Conservation (phyloP, 345 rosid genomes). For the Citrus sp. region DNA sequence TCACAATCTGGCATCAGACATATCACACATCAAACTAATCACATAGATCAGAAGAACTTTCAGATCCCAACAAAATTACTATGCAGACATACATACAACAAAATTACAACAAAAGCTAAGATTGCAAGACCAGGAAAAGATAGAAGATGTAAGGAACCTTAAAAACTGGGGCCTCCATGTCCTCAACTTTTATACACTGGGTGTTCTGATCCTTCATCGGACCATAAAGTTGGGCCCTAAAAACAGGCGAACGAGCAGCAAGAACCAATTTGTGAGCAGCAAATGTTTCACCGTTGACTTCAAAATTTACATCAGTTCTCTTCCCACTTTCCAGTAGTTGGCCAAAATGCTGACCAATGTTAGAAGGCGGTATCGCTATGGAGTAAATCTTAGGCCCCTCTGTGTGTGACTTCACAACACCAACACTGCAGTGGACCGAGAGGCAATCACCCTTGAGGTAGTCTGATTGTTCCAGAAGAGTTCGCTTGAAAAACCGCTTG, state of each 20-base stretch:
- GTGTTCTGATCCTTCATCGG: slow-evolving; percentile 63
- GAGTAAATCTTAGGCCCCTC: slow-evolving; percentile 52
- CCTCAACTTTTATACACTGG: slow-evolving; percentile 43
- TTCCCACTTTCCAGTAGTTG: slow-evolving; percentile 44
- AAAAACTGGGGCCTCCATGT: slow-evolving; percentile 49
- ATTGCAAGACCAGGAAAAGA: neutral
- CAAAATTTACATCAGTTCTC: slow-evolving; percentile 50
- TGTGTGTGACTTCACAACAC: slow-evolving; percentile 57
- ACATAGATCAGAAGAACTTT: too few relatives aligned
- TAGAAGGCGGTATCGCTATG: slow-evolving; percentile 42
- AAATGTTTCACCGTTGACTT: slow-evolving; percentile 49
- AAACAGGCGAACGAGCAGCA: slow-evolving; percentile 58
- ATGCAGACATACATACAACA: neutral
- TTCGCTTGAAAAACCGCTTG: slow-evolving; percentile 55
- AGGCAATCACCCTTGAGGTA: slow-evolving; percentile 54
- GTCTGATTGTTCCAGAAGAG: slow-evolving; percentile 46
- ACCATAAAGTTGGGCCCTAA: slow-evolving; percentile 58
- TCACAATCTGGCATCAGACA: neutral
- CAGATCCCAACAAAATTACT: neutral
- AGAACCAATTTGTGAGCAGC: slow-evolving; percentile 54
- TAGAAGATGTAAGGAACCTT: slow-evolving; percentile 28
- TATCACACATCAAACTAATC: neutral
- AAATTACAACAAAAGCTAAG: neutral
- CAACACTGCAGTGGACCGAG: slow-evolving; percentile 49
- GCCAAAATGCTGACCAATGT: slow-evolving; percentile 45